Evolutionary conservation across 148 eudicot genomes (phyloP).

Genomic region (Fagopyrum tataricum): DNA sequence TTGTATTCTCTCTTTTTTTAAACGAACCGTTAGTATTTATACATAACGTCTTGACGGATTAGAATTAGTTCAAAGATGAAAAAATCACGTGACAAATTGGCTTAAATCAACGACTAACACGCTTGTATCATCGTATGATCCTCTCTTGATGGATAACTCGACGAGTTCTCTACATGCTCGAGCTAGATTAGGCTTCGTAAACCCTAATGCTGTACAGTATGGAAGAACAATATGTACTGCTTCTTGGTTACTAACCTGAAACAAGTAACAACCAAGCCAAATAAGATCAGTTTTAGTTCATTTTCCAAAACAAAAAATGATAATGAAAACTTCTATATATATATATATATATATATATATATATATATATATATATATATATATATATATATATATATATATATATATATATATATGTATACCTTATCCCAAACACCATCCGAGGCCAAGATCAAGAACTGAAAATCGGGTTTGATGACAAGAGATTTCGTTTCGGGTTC

Average conservation of each 20-base stretch:
- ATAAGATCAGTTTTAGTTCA: not conserved
- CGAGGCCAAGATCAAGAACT: conserved; percentile 46
- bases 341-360: too few species aligned
- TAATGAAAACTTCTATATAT: not conserved
- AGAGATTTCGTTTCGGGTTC: conserved; percentile 42
- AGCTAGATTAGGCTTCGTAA: conserved; percentile 18
- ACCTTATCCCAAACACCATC: conserved; percentile 64
- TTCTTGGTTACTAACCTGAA: conserved; percentile 57
- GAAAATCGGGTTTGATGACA: conserved; percentile 25
- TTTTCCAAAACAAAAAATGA: not conserved
- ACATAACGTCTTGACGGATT: not conserved
- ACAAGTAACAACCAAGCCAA: not conserved
- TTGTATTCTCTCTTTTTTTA: not conserved
- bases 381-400: too few species aligned
- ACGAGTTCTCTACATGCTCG: conserved; percentile 52
- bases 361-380: too few species aligned
- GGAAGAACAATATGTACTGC: conserved; percentile 46
- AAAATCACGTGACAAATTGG: conserved; percentile 19
- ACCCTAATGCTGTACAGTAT: conserved; percentile 18
- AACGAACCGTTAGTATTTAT: not conserved
- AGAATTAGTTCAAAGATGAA: not conserved
- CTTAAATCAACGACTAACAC: conserved; percentile 43
- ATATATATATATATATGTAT: not conserved
- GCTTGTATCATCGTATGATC: conserved; percentile 51
- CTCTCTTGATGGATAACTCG: conserved; percentile 40